Evolutionary conservation across 768 basidiomycete genomes (phyloP).

Genomic region (Lactarius vividus): DNA sequence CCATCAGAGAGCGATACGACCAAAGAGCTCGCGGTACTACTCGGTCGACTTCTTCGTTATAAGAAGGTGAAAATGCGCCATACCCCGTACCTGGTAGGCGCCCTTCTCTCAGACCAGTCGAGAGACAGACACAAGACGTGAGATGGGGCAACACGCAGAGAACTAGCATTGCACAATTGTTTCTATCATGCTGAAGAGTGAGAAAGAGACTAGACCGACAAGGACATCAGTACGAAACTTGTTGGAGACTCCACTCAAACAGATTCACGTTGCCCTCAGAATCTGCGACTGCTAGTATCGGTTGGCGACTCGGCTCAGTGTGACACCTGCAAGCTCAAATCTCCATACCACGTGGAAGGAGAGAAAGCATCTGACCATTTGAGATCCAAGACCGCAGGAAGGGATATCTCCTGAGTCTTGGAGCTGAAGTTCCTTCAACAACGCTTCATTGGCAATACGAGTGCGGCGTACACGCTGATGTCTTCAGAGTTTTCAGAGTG

Average conservation of each 20-base stretch:
- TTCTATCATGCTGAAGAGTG: slow-evolving; percentile 17
- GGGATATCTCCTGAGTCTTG: slow-evolving; percentile 63
- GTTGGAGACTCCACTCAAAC: slow-evolving; percentile 49
- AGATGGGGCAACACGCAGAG: slow-evolving; percentile 47
- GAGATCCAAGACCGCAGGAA: slow-evolving; percentile 87
- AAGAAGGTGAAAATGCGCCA: background rate
- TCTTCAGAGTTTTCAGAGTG: slow-evolving; percentile 30
- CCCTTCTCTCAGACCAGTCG: slow-evolving; percentile 83
- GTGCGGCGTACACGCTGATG: slow-evolving; percentile 37
- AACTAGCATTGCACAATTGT: slow-evolving; percentile 39
- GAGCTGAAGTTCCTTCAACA: slow-evolving; percentile 33
- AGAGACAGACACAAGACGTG: slow-evolving; percentile 82
- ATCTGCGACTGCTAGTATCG: slow-evolving; percentile 73
- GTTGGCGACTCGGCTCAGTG: slow-evolving; percentile 38
- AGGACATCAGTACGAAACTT: slow-evolving; percentile 38
- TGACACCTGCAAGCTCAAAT: slow-evolving; percentile 52
- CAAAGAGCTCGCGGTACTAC: slow-evolving; percentile 54
- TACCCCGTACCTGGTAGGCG: slow-evolving; percentile 44
- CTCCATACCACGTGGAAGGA: background rate
- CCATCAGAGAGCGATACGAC: slow-evolving; percentile 85
- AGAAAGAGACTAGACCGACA: background rate
- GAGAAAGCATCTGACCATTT: slow-evolving; percentile 66
- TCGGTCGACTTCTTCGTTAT: slow-evolving; percentile 1
- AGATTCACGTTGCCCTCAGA: slow-evolving; percentile 79
- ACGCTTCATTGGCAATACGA: background rate